Percentiles rank a stretch among this genome's conserved stretches.
Evolutionary conservation across 495 filamentous ascomycete species (phyloP).

Genomic region (Zalerion maritima): DNA sequence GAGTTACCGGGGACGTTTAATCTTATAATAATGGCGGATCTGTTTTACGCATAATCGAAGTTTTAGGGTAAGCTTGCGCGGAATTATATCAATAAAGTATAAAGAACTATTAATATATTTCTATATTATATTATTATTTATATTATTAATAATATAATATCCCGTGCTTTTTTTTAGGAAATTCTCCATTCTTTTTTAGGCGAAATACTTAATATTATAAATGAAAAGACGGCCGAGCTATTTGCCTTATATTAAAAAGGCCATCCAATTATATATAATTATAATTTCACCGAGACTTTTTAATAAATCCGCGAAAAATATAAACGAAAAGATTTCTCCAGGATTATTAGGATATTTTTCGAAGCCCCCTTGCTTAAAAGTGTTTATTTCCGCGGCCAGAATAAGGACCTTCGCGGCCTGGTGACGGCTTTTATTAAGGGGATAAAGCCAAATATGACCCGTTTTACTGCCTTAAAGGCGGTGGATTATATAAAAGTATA

Average conservation of each 20-base stretch:
- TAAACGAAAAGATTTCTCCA: conserved; percentile 9
- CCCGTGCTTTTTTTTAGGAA: conserved; percentile 16
- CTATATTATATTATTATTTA: conserved; percentile 13
- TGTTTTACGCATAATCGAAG: conserved; percentile 31
- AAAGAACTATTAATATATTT: conserved; percentile 19
- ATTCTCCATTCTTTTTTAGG: conserved; percentile 19
- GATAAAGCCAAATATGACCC: conserved; percentile 17
- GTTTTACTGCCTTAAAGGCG: conserved; percentile 19
- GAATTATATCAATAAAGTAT: conserved; percentile 18
- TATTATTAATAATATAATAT: conserved; percentile 20
- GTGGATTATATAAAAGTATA: conserved; percentile 23
- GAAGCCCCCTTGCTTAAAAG: conserved; percentile 3
- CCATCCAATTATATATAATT: conserved; percentile 33
- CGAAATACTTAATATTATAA: conserved; percentile 8
- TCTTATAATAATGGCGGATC: conserved; percentile 30
- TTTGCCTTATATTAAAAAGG: conserved; percentile 11
- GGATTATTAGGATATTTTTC: conserved; percentile 6
- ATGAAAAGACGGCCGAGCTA: conserved; percentile 10
- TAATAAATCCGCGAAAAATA: conserved; percentile 19
- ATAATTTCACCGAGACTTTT: conserved; percentile 30
- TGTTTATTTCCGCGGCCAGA: background rate
- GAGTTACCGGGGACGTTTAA: conserved; percentile 37
- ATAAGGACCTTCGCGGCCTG: conserved; percentile 6
- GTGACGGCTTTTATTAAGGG: conserved; percentile 6
- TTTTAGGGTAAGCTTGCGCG: conserved; percentile 26